Evolutionary conservation across 2,329 filamentous ascomycete genomes (phyloP), one percentile per base, ranked within the genome.

Genomic region (Penicillium rolfsii): DNA sequence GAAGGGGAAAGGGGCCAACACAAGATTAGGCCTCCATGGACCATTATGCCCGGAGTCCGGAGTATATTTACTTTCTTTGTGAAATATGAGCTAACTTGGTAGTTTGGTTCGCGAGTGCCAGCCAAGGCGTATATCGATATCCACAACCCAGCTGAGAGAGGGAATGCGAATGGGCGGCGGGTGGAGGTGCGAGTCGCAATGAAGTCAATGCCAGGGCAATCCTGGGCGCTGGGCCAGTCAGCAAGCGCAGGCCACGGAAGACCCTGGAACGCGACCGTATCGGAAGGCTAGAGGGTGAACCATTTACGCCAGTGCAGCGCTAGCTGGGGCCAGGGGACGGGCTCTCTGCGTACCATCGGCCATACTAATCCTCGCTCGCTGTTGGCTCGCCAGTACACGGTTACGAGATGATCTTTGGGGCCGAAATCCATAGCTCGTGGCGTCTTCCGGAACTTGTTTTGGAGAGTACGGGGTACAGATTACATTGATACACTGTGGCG

Each of bases 251-350:
- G 46, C 52, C 35, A 58, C 65, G 62, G 60, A 60, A 64, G 68
- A 65, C 63, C 61, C 65, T 69, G 65, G 70, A 59, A 72, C 70
- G 70, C 70, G 71, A 73, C 67, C 69, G 70, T 67, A 66, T 62
- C 62, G 65, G 54, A 62, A 52, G 58, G 60, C 57, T 55, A 61
- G 48, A 60, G 55, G 33, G 36, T 58, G 62, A 65, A 63, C 58
- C 63, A 66, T 57, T 56, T 53, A 57, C 57, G 59, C 58, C 59
- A 61, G 50, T 56, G 48, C 60, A 57, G 60, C 59, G 60, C 63
- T 64, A 67, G 61, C 60, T 62, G 59, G 59, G 28, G 49, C 57
- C 58, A 62, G 61, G 58, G 55, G 50, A 50, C 57, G 45, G 54
- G 40, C 45, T 41, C 36, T 54, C 59, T 62, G 64, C 19, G 19